Percentiles rank a stretch among this genome's conserved stretches.
Evolutionary conservation across 192 early-diverging fungal species (phyloP).

Genomic region (Obelidium mucronatum): DNA sequence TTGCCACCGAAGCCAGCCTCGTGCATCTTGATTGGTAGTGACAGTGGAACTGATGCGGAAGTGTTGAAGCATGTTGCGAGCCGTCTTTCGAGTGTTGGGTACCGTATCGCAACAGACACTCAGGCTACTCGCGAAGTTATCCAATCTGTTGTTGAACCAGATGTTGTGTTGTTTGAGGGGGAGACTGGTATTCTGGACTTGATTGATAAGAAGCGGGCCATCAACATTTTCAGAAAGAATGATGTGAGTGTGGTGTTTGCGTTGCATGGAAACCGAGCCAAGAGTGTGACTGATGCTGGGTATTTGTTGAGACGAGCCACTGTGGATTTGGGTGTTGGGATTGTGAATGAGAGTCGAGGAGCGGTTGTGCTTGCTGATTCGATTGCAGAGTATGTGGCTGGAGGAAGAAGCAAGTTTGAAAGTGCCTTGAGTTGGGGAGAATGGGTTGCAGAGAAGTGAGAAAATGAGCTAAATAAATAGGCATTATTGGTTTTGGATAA

Average conservation of each 20-base stretch:
- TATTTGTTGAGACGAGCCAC: conserved; percentile 56
- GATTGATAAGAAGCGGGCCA: conserved; percentile 44
- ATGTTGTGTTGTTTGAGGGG: conserved; percentile 16
- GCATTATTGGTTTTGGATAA: too few species aligned
- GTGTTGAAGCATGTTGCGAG: conserved; percentile 79
- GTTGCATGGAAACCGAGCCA: conserved; percentile 44
- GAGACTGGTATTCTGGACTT: conserved; percentile 28
- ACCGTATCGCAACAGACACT: conserved; percentile 76
- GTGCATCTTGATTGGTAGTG: conserved; percentile 68
- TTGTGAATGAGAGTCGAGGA: conserved; percentile 60
- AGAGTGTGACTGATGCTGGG: conserved; percentile 38
- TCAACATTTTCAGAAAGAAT: conserved; percentile 42
- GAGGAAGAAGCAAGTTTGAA: conserved; percentile 44
- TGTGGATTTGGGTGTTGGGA: conserved; percentile 62
- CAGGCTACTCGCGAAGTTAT: conserved; percentile 54
- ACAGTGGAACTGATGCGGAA: conserved; percentile 72
- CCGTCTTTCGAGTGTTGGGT: conserved; percentile 66
- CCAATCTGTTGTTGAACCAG: conserved; percentile 6
- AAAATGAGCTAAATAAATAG: not conserved
- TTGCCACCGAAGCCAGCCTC: conserved; percentile 71
- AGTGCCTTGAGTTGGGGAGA: conserved; percentile 48
- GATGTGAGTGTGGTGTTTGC: conserved; percentile 55
- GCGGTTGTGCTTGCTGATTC: conserved; percentile 59
- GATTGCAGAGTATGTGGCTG: conserved; percentile 51
- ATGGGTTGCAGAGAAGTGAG: conserved; percentile 33